Conservation (phyloP, 2,329 filamentous ascomycete species). For the Penicillium sclerotiorum region DNA sequence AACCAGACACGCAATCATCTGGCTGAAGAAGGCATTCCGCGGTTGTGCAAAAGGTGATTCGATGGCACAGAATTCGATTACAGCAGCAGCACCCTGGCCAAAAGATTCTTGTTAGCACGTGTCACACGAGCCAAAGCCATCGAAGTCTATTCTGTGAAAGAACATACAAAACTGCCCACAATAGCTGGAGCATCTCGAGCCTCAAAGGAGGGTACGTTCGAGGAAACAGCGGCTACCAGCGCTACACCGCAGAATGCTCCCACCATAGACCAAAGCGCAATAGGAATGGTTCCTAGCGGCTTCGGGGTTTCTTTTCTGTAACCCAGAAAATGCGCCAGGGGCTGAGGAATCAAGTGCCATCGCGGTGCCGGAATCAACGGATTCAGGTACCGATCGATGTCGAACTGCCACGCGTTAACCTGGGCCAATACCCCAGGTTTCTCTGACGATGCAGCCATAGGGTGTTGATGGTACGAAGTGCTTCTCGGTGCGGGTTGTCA, state of each 20-base stretch:
- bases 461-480: not conserved
- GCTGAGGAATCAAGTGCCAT: conserved; percentile 64
- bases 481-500: no score
- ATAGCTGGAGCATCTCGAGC: conserved; percentile 60
- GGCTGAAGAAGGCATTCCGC: conserved; percentile 69
- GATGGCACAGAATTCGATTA: conserved; percentile 73
- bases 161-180: conserved; percentile 70
- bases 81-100: conserved; percentile 68
- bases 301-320: conserved; percentile 50
- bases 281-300: conserved; percentile 59
- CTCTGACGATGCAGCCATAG: conserved; percentile 11
- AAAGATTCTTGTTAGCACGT: not conserved
- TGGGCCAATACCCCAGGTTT: conserved; percentile 19
- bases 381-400: conserved; percentile 78
- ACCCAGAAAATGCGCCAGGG: conserved; percentile 70
- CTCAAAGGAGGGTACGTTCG: conserved; percentile 58
- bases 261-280: conserved; percentile 65
- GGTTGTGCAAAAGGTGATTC: conserved; percentile 74
- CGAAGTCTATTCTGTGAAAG: no score
- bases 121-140: no score
- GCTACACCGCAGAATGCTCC: conserved; percentile 66
- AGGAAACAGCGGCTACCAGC: conserved; percentile 61
- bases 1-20: conserved; percentile 63
- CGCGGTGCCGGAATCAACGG: conserved; percentile 68
- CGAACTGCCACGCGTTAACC: conserved; percentile 56